phyloP scores from a whole-genome alignment of 2,329 filamentous ascomycete genomes.

The Aschersonia sp. region DNA sequence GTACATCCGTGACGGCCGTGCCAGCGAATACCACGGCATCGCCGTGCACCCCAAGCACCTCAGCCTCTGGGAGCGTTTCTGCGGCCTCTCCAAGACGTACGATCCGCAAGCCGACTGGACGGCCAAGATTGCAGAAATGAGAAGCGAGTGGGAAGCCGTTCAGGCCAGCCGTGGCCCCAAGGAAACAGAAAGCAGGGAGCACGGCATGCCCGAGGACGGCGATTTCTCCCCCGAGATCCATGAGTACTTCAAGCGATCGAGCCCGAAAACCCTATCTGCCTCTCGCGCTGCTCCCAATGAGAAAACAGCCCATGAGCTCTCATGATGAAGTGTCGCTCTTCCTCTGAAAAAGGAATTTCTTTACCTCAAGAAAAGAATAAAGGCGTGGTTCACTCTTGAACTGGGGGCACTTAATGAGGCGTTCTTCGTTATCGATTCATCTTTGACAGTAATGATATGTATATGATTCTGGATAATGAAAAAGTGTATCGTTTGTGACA shows the following conservation, averaged over 20 bases:
- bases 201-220: slow-evolving; percentile 26
- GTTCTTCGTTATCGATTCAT: too few species aligned
- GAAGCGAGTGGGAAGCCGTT: slow-evolving; percentile 42
- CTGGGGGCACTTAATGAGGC: too few species aligned
- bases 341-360: too few species aligned
- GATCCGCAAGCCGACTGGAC: slow-evolving; percentile 71
- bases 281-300: slow-evolving; percentile 12
- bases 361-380: too few species aligned
- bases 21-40: slow-evolving; percentile 79
- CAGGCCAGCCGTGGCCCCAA: slow-evolving; percentile 31
- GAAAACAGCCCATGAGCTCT: slow-evolving; percentile 9
- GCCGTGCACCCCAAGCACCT: slow-evolving; percentile 84
- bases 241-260: slow-evolving; percentile 35
- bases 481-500: too few species aligned
- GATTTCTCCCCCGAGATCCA: slow-evolving; percentile 39
- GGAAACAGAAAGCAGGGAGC: slow-evolving; percentile 26
- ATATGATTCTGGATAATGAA: too few species aligned
- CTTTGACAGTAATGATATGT: too few species aligned
- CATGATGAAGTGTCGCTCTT: not conserved
- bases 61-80: slow-evolving; percentile 72
- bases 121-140: slow-evolving; percentile 74
- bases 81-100: slow-evolving; percentile 69
- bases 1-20: slow-evolving; percentile 67
- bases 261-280: slow-evolving; percentile 11
- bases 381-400: too few species aligned